Conservation (phyloP, 345 rosid species). For the Aethionema arabicum region DNA sequence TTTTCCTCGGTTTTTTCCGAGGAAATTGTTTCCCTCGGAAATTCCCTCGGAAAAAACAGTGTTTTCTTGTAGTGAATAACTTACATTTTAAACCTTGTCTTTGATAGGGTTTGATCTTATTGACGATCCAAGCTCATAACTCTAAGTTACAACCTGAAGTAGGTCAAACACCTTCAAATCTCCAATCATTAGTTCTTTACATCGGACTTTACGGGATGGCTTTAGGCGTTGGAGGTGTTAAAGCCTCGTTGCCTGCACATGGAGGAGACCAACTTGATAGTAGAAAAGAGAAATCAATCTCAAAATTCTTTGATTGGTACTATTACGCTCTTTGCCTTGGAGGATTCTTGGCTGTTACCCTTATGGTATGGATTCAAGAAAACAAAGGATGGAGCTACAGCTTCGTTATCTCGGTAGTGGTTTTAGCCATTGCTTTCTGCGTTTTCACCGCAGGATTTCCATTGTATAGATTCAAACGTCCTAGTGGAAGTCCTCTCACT, state of each 20-base stretch:
- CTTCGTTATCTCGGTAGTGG: conserved; percentile 35
- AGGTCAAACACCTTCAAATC: conserved; percentile 28
- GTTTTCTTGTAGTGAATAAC: too few relatives aligned
- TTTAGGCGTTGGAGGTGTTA: conserved; percentile 49
- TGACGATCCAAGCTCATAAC: conserved; percentile 48
- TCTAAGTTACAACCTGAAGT: conserved; percentile 36
- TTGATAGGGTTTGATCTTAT: conserved; percentile 44
- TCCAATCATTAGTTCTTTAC: conserved; percentile 43
- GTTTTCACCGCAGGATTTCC: conserved; percentile 45
- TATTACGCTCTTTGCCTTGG: conserved; percentile 49
- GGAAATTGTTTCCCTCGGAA: too few relatives aligned
- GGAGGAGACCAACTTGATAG: conserved; percentile 56
- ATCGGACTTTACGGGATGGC: conserved; percentile 50
- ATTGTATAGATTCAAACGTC: conserved; percentile 39
- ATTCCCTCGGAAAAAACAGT: too few relatives aligned
- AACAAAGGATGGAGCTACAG: conserved; percentile 52
- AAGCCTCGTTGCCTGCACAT: conserved; percentile 51
- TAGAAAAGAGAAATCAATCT: conserved; percentile 35
- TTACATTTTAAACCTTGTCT: not conserved
- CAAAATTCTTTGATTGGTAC: conserved; percentile 55
- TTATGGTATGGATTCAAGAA: conserved; percentile 55
- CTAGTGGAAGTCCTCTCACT: conserved; percentile 46
- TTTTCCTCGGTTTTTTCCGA: too few relatives aligned
- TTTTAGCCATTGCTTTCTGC: conserved; percentile 33
- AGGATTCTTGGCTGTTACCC: conserved; percentile 42